These are phyloP conservation scores for Chytriomyces confervae DNA, from an alignment of 192 early-diverging fungal genomes.

Conservation along the genomic window DNA sequence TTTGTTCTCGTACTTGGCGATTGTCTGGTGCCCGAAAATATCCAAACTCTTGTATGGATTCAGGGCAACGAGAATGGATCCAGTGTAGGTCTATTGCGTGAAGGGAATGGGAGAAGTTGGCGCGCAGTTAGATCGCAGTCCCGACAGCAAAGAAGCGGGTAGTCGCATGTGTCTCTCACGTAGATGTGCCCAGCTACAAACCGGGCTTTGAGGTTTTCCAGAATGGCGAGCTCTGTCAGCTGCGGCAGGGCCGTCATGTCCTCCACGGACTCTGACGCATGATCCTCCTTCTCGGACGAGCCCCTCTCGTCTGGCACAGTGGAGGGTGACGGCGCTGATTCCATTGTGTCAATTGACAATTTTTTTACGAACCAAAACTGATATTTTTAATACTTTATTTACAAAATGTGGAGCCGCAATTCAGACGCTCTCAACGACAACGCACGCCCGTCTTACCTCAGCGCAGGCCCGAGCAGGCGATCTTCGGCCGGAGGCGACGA, in stretches of 20 bases:
- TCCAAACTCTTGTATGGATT: constrained; percentile 59
- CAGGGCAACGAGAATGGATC: constrained; percentile 59
- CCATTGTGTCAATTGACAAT: constrained; percentile 1
- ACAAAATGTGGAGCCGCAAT: not conserved
- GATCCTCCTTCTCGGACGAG: not conserved
- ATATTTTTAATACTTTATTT: not conserved
- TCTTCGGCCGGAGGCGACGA: no score
- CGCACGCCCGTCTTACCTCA: no score
- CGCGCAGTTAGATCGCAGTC: not conserved
- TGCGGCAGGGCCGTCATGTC: constrained; percentile 97
- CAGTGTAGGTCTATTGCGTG: constrained; percentile 55
- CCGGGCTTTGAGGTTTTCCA: constrained; percentile 86
- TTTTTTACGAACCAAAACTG: not conserved
- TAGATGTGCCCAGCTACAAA: constrained; percentile 88
- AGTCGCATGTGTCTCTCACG: constrained; percentile 59
- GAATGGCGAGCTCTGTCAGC: constrained; percentile 90
- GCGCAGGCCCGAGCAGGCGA: no score
- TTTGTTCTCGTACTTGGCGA: constrained; percentile 50
- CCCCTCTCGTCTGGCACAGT: not conserved
- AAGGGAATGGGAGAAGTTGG: not conserved
- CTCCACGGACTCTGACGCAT: constrained; percentile 39
- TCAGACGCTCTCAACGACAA: no score
- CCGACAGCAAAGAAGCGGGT: not conserved
- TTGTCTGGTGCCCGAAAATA: constrained; percentile 46
- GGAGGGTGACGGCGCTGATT: not conserved